Conservation (phyloP, 2,329 filamentous ascomycete species). For the Akanthomyces lecanii region DNA sequence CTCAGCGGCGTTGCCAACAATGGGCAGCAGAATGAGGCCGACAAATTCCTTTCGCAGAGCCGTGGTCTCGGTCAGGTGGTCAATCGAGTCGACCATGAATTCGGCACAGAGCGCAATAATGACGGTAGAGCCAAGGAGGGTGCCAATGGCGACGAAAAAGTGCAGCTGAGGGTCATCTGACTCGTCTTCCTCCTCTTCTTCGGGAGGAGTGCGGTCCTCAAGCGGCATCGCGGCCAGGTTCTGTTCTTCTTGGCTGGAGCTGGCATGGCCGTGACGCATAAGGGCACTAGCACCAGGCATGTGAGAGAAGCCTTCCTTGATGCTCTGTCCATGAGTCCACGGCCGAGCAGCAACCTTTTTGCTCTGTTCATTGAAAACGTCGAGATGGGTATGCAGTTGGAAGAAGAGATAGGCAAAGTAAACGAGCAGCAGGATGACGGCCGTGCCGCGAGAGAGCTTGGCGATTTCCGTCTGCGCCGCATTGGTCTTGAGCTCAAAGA, state of each 20-base stretch:
- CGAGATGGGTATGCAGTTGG: conserved; percentile 80
- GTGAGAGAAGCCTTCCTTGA: conserved; percentile 38
- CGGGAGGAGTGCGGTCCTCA: conserved; percentile 30
- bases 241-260: conserved; percentile 33
- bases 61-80: conserved; percentile 57
- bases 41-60: conserved; percentile 69
- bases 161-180: conserved; percentile 71
- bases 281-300: conserved; percentile 32
- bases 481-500: conserved; percentile 59
- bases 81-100: conserved; percentile 71
- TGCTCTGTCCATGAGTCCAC: conserved; percentile 33
- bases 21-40: conserved; percentile 73
- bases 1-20: conserved; percentile 80
- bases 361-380: conserved; percentile 74
- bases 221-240: conserved; percentile 44
- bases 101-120: conserved; percentile 79
- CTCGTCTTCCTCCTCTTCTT: conserved; percentile 62
- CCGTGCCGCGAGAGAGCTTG: conserved; percentile 64
- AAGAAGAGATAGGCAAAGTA: conserved; percentile 85
- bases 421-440: conserved; percentile 76
- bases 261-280: conserved; percentile 29
- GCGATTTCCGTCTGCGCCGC: conserved; percentile 49
- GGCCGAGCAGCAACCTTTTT: conserved; percentile 67
- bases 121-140: conserved; percentile 68
- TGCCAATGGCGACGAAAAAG: conserved; percentile 65